Evolutionary conservation across 139 green algal genomes (phyloP).

Genomic region (Microglena sp.): DNA sequence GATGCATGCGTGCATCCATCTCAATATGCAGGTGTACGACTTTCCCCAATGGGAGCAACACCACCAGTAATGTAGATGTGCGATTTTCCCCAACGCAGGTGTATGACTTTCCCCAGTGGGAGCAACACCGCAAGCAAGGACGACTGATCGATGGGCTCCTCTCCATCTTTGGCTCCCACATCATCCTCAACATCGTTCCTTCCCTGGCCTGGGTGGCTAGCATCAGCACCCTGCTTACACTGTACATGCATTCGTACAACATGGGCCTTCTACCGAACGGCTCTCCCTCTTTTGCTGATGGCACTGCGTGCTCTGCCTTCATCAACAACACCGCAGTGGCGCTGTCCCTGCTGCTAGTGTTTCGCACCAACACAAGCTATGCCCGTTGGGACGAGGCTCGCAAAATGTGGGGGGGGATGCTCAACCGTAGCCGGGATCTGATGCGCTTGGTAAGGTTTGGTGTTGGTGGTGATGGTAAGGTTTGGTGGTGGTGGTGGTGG

Average conservation of each 20-base stretch:
- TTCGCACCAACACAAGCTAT: slow-evolving; percentile 39
- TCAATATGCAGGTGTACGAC: too few species aligned
- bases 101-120: slow-evolving; percentile 25
- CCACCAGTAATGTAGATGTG: too few species aligned
- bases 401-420: slow-evolving; percentile 41
- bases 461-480: too few species aligned
- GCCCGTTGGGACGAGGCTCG: slow-evolving; percentile 36
- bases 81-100: too few species aligned
- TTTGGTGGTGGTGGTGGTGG: too few species aligned
- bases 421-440: slow-evolving; percentile 43
- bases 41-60: too few species aligned
- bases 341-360: slow-evolving; percentile 49
- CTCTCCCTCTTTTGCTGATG: too few species aligned
- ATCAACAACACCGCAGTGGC: slow-evolving; percentile 21
- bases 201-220: slow-evolving; percentile 15
- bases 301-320: slow-evolving; percentile 20
- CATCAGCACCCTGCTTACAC: slow-evolving; percentile 6
- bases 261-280: slow-evolving; percentile 7
- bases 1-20: too few species aligned
- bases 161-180: slow-evolving; percentile 13
- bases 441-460: slow-evolving; percentile 26
- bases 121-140: slow-evolving; percentile 16
- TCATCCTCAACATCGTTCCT: slow-evolving; percentile 29
- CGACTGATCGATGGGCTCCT: slow-evolving; percentile 17
- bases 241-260: slow-evolving; percentile 20